Base-by-base conservation (phyloP, 1,284 basidiomycete genomes). In the Gomphus bonarii region DNA sequence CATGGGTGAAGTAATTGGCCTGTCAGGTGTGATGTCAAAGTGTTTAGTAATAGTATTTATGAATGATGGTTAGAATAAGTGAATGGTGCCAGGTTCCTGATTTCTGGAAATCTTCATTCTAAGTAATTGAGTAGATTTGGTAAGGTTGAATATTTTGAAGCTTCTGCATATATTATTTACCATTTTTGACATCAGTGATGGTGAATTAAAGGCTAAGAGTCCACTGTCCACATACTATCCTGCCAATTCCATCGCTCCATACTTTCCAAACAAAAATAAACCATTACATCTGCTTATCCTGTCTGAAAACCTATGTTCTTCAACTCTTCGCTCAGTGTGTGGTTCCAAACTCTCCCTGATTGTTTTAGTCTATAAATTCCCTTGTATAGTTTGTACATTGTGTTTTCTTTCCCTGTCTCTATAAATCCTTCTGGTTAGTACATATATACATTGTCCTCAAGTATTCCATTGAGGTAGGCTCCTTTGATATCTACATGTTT, bases 1-100 rank as follows among this genome's bases (percentile, higher is more conserved):
- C 57, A 72, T 65, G 4, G 73, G 73, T 2, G 63, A 65, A 0
- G 63, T 58, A 3, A 69, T 54, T 69, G 67, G 36, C 68, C 53
- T 1, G 66, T 58, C 25, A 70, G 36, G 63, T 0, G 49, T 36
- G 53, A 73, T 69, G 18, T 65, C 62, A 58, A 73, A 76, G 7
- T 65, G 7, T 42, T 18, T 5, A n/a, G 3, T 14, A 71, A 65
- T 2, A 60, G n/a, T 44, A 31, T 64, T 52, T 40, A 67, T 63
- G 55, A 66, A 67, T 1, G 62, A 18, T 12, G 28, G 60, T 55
- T 67, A 70, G 8, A 64, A 68, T 9, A 72, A 62, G 16, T 51
- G 51, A 5, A 69, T 58, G 11, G 57, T 59, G 7, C 50, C 16
- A 3, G 5, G 7, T 58, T 57, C 25, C 60, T 55, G 48, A 59